A percentile compares a stretch with the other conserved stretches of the same genome.
Conservation (phyloP, 2,329 filamentous ascomycete species). For the Penicillium sclerotigenum region DNA sequence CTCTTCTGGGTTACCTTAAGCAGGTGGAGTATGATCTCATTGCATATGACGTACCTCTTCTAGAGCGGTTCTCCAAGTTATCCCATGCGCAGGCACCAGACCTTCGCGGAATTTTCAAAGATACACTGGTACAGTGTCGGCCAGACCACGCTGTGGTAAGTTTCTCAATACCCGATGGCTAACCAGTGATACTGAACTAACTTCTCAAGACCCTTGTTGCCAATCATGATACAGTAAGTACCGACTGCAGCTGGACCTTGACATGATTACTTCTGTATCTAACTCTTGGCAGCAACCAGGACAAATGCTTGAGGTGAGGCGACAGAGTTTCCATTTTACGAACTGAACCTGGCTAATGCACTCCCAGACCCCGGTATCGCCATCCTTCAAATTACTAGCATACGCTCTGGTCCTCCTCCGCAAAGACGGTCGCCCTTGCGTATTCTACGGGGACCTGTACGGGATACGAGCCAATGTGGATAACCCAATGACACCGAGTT, state of each 20-base stretch:
- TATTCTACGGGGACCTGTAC: slow-evolving; percentile 70
- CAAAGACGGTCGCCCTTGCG: slow-evolving; percentile 59
- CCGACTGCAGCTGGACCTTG: not conserved
- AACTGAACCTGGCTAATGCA: not conserved
- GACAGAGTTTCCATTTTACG: not conserved
- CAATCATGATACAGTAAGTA: slow-evolving; percentile 25
- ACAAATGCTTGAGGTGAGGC: slow-evolving; percentile 55
- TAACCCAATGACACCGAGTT: slow-evolving; percentile 52
- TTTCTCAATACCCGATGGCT: not conserved
- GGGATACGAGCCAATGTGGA: slow-evolving; percentile 53
- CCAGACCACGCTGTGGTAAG: slow-evolving; percentile 50
- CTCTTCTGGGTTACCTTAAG: slow-evolving; percentile 57
- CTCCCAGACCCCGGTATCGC: slow-evolving; percentile 55
- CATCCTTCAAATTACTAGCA: slow-evolving; percentile 68
- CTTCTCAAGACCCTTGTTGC: slow-evolving; percentile 18
- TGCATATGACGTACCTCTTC: slow-evolving; percentile 66
- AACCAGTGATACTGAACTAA: slow-evolving; percentile 4
- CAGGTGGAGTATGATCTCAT: slow-evolving; percentile 57
- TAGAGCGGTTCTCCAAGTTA: slow-evolving; percentile 64
- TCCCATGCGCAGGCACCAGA: slow-evolving; percentile 58
- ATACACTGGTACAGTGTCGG: slow-evolving; percentile 54
- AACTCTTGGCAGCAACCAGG: slow-evolving; percentile 54
- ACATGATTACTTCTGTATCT: not conserved
- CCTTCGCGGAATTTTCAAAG: slow-evolving; percentile 61
- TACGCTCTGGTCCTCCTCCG: slow-evolving; percentile 70